Evolutionary conservation across 1,284 basidiomycete genomes (phyloP), one percentile per base, ranked within the genome.

Genomic region (Pisolithus thermaeus): DNA sequence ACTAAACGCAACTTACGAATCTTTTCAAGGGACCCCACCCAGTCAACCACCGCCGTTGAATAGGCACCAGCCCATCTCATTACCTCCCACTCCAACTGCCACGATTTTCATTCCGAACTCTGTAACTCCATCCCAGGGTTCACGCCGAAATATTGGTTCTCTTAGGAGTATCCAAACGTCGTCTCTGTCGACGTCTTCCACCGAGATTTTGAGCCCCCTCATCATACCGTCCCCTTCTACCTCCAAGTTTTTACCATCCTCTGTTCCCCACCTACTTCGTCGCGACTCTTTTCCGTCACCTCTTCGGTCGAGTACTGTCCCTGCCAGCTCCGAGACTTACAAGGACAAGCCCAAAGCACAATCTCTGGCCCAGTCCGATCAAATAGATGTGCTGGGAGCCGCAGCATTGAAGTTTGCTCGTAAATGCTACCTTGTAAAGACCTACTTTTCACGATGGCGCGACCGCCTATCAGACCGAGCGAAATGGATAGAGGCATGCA

Each of bases 401-500:
- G 60, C 59, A 12, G 79, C 77, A 3, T 47, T 68, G 8, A 58
- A 60, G 1, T 83, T 84, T 54, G 52, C 53, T n/a, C 57, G 64
- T 16, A 59, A 56, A 35, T 60, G 63, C 32, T 54, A 51, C 14
- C 36, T 69, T 3, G 62, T 76, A 6, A 68, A 62, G 52, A 53
- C 53, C 5, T 55, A 51, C 12, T 71, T 76, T 55, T 56, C 52
- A 30, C 56, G 46, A 28, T 77, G 77, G 77, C 60, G 61, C 40
- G 56, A 63, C 32, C 70, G 70, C 42, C 58, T 74, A 8, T 64
- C 65, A 0, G 75, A 78, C 41, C 71, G 71, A 38, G 74, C 68
- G 14, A 73, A 69, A 20, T 88, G 80, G 74, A 61, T 73, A 7
- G 80, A 84, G 49, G 86, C 85, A 0, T 78, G 77, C 54, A 65